Percentiles rank a stretch among this genome's conserved stretches.
Evolutionary conservation across 2,329 filamentous ascomycete species (phyloP).

Genomic region (Coniochaeta sp.): DNA sequence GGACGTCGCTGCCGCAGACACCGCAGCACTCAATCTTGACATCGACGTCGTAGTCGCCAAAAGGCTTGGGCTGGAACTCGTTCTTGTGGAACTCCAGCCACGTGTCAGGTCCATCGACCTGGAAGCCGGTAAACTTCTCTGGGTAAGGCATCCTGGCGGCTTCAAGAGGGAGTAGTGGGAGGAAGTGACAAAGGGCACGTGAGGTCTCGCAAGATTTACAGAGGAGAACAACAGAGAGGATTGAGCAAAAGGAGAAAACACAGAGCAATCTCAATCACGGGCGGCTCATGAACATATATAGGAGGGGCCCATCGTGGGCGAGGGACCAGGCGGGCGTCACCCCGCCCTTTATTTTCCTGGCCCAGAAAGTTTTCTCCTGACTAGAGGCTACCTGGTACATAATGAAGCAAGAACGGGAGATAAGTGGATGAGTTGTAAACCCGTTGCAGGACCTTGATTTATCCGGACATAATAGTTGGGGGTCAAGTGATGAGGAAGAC

Average conservation of each 20-base stretch:
- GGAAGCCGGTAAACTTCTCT: conserved; percentile 54
- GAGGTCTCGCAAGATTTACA: neutral
- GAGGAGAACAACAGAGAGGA: neutral
- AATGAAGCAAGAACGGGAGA: neutral
- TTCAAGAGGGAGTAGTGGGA: neutral
- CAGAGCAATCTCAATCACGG: neutral
- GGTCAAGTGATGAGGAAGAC: neutral
- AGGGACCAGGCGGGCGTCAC: neutral
- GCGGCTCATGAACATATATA: neutral
- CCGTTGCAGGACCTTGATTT: neutral
- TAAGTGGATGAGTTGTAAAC: neutral
- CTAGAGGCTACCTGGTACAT: neutral
- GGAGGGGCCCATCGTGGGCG: neutral
- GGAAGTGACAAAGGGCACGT: neutral
- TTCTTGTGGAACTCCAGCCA: conserved; percentile 61
- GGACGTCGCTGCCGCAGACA: conserved; percentile 65
- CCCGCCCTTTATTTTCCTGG: neutral
- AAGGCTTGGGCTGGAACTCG: conserved; percentile 76
- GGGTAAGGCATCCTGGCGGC: conserved; percentile 40
- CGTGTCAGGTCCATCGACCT: conserved; percentile 44
- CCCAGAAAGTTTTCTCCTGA: neutral
- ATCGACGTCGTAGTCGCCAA: conserved; percentile 80
- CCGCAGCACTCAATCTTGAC: conserved; percentile 80
- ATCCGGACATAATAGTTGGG: neutral
- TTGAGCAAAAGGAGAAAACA: neutral